phyloP scores from a whole-genome alignment of 2,329 filamentous ascomycete species.

The Hymenoscyphus fraxineus region DNA sequence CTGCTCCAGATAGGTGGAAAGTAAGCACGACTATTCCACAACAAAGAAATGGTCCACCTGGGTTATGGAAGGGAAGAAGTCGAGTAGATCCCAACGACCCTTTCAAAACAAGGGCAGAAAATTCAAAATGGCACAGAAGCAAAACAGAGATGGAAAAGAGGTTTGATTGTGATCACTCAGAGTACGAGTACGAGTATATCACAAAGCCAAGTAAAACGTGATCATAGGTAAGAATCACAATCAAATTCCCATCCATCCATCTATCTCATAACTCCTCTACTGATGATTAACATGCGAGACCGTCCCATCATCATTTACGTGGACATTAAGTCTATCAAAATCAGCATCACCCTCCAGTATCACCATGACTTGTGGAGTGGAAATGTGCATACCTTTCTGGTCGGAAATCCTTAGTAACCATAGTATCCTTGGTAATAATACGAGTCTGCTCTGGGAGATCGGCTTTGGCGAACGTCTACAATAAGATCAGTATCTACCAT shows the following conservation, averaged over 20 bases:
- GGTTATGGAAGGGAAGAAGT: no score
- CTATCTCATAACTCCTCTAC: conserved; percentile 14
- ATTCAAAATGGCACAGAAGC: no score
- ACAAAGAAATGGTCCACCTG: no score
- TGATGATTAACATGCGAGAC: conserved; percentile 54
- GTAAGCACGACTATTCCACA: no score
- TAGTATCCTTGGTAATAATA: conserved; percentile 53
- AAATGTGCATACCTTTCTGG: conserved; percentile 28
- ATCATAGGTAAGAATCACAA: background rate
- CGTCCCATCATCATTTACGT: conserved; percentile 56
- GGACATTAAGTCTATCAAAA: conserved; percentile 51
- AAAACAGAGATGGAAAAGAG: no score
- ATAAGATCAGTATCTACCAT: conserved; percentile 9
- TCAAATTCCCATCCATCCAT: background rate
- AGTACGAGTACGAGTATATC: no score
- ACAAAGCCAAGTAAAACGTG: background rate
- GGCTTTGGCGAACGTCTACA: conserved; percentile 55
- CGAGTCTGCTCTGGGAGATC: conserved; percentile 55
- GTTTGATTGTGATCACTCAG: no score
- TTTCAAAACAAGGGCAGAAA: no score
- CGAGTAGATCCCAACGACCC: no score
- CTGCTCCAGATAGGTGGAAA: no score
- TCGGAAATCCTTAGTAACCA: conserved; percentile 56
- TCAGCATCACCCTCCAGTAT: conserved; percentile 5
- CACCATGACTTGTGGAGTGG: background rate